Base-by-base conservation (phyloP, 2,329 filamentous ascomycete genomes). In the Botrytis hyacinthi region DNA sequence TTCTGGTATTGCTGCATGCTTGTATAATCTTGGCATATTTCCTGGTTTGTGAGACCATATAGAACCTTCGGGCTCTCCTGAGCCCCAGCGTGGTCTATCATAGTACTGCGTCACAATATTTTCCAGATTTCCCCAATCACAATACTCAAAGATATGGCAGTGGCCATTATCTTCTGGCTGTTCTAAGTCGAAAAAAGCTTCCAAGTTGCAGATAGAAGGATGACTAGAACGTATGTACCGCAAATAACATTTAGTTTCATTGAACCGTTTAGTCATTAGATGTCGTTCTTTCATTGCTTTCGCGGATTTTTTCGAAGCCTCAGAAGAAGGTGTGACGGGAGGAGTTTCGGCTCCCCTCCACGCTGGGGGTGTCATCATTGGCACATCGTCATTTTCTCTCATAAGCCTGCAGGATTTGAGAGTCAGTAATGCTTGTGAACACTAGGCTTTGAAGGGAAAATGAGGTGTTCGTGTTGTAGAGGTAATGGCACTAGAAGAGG, bases 171-270 rank as follows among this genome's bases (percentile, higher is more conserved):
- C 26, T 8, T 40, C 62, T 14, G 51, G 14, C 10, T 5, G 1
- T 59, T 37, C 16, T 8, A 59, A 40, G n/a, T 69, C 46, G 46
- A 59, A 54, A 26, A 54, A 69, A 40, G 66, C 66, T 69, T 69
- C 66, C 20, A 69, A 14, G 20, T 40, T 69, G n/a, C 66, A 69
- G 35, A 69, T 44, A 20, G 2, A 54, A 44, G 48, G 66, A 57
- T 69, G 66, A 16, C 66, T 32, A 40, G 46, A 54, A 40, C 51
- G 46, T 40, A 69, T 69, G 40, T 69, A 59, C 14, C 32, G 32
- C 66, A 69, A 29, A 29, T 69, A 69, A n/a, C 66, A 69, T 59
- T 69, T 54, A 8, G 66, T 69, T 59, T 69, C 66, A 57, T 40
- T 42, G 26, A 59, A 59, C 7, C 66, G 26, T 59, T 69, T 69